Conservation (phyloP, 169 alveolate species). For the Cystoisospora suis region DNA sequence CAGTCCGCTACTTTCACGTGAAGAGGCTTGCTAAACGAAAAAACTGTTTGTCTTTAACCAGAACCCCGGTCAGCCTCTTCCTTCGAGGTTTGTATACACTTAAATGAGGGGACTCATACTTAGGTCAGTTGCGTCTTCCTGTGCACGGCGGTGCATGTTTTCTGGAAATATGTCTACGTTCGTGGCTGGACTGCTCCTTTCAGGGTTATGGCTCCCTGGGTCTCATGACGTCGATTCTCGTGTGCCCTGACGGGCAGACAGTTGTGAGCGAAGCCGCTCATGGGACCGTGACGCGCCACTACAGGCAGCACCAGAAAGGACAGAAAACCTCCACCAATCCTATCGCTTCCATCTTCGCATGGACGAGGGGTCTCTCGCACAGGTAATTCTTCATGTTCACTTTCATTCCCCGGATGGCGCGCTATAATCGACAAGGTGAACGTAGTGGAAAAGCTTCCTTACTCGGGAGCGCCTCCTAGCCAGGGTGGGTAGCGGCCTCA, state of each 20-base stretch:
- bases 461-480: too few relatives aligned
- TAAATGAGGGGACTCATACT: too few relatives aligned
- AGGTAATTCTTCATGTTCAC: conserved; percentile 36
- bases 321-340: conserved; percentile 96
- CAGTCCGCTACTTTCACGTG: too few relatives aligned
- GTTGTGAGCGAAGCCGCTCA: conserved; percentile 96
- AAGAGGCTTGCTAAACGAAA: too few relatives aligned
- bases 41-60: too few relatives aligned
- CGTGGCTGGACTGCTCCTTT: not conserved
- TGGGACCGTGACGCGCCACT: conserved; percentile 97
- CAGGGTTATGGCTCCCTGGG: conserved; percentile 95
- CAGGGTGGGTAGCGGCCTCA: too few relatives aligned
- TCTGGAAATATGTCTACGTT: not conserved
- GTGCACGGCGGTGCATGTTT: too few relatives aligned
- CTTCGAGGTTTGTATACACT: too few relatives aligned
- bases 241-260: conserved; percentile 92
- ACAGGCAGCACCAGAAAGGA: conserved; percentile 84
- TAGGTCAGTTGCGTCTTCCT: too few relatives aligned
- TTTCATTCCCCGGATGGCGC: not conserved
- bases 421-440: too few relatives aligned
- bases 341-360: conserved; percentile 95
- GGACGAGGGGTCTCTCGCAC: conserved; percentile 91
- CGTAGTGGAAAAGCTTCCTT: too few relatives aligned
- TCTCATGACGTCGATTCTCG: conserved; percentile 93
- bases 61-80: too few relatives aligned